Percentiles rank a stretch among this genome's conserved stretches.
phyloP scores from a whole-genome alignment of 2,329 filamentous ascomycete genomes.

The Lomentospora prolificans region DNA sequence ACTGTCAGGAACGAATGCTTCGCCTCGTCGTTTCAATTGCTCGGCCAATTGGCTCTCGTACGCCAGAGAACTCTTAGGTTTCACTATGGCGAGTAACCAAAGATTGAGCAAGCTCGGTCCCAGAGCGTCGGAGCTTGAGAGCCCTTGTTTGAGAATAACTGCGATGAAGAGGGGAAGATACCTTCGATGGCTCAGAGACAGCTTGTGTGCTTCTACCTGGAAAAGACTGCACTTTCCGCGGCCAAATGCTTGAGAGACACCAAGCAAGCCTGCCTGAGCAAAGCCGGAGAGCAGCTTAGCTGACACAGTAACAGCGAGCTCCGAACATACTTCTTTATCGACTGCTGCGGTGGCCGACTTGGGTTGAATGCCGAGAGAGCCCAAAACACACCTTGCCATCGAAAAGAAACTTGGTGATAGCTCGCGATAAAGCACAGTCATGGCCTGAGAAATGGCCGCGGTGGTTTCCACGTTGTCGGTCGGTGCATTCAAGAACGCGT shows the following conservation, averaged over 20 bases:
- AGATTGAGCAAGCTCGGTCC: constrained; percentile 36
- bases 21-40: constrained; percentile 29
- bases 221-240: constrained; percentile 39
- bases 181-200: constrained; percentile 30
- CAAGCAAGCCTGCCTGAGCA: constrained; percentile 32
- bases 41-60: constrained; percentile 42
- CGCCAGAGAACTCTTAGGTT: constrained; percentile 33
- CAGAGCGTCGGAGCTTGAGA: constrained; percentile 36
- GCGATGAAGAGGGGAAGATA: constrained; percentile 42
- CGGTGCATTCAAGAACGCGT: not conserved
- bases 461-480: not conserved
- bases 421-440: constrained; percentile 34
- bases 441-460: not conserved
- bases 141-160: constrained; percentile 34
- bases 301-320: constrained; percentile 34
- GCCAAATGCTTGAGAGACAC: constrained; percentile 35
- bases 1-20: constrained; percentile 32
- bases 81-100: constrained; percentile 43
- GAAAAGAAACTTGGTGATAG: constrained; percentile 36
- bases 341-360: constrained; percentile 9
- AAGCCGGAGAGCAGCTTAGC: constrained; percentile 36
- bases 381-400: constrained; percentile 31
- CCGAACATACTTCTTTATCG: constrained; percentile 25
- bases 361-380: constrained; percentile 9
- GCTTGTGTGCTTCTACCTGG: constrained; percentile 26